phyloP scores from a whole-genome alignment of 2,329 filamentous ascomycete genomes.

The Trichophyton equinum region DNA sequence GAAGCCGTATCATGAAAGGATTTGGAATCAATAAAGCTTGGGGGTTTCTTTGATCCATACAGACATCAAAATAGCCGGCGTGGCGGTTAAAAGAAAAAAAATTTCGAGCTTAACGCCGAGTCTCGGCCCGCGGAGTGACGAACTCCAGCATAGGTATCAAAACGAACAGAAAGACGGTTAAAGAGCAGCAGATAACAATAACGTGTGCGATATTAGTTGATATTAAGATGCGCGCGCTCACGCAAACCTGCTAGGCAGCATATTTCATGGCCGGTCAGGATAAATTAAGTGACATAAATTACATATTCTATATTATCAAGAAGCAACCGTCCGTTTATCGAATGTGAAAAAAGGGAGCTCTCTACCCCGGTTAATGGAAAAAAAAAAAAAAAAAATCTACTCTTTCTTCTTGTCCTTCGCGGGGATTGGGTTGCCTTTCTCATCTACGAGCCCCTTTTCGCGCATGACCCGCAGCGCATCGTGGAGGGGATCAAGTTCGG shows the following conservation, averaged over 20 bases:
- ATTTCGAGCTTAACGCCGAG: background rate
- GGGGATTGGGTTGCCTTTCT: conserved; percentile 2
- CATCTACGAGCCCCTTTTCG: conserved; percentile 7
- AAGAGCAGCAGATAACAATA: background rate
- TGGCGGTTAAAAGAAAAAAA: background rate
- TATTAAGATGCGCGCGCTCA: background rate
- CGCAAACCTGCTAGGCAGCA: background rate
- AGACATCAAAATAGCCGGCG: background rate
- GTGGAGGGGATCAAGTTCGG: conserved; percentile 7
- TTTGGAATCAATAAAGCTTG: background rate
- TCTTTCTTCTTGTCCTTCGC: conserved; percentile 3
- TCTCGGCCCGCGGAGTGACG: background rate
- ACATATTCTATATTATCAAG: conserved; percentile 1
- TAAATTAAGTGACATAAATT: background rate
- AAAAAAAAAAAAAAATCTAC: background rate
- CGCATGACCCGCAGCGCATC: conserved; percentile 7
- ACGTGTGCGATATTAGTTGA: background rate
- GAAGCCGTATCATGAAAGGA: background rate
- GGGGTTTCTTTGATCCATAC: background rate
- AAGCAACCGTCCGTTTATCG: background rate
- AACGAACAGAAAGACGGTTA: background rate
- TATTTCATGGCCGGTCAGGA: background rate
- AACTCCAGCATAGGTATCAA: background rate
- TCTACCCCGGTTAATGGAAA: too few species aligned
- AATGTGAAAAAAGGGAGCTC: background rate